phyloP scores from a whole-genome alignment of 805 yeast species.

The Metschnikowia baotianmanensis region DNA sequence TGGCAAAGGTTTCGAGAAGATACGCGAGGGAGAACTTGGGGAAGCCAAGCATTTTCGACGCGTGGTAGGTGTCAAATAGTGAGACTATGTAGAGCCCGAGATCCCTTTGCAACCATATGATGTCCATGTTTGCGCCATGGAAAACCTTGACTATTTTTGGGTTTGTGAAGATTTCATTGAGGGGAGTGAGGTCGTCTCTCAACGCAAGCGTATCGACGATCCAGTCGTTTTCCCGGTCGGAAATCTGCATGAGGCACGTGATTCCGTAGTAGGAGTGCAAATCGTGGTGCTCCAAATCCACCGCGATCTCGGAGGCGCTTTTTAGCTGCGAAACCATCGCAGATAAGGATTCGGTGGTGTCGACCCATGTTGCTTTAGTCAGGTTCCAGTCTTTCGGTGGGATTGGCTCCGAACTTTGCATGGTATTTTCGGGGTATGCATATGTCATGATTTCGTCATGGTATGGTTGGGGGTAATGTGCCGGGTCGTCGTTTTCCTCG shows the following conservation, averaged over 20 bases:
- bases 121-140: slow-evolving; percentile 97
- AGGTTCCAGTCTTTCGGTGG: slow-evolving; percentile 63
- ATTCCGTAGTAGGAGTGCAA: slow-evolving; percentile 86
- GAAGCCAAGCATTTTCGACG: slow-evolving; percentile 74
- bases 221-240: slow-evolving; percentile 79
- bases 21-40: slow-evolving; percentile 84
- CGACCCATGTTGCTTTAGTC: slow-evolving; percentile 71
- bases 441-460: slow-evolving; percentile 65
- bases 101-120: slow-evolving; percentile 95
- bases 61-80: slow-evolving; percentile 90
- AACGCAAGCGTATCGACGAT: slow-evolving; percentile 80
- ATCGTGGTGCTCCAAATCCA: slow-evolving; percentile 96
- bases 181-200: slow-evolving; percentile 61
- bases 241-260: slow-evolving; percentile 90
- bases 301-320: slow-evolving; percentile 65
- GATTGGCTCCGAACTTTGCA: slow-evolving; percentile 40
- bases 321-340: slow-evolving; percentile 55
- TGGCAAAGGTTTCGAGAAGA: slow-evolving; percentile 73
- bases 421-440: slow-evolving; percentile 62
- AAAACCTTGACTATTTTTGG: slow-evolving; percentile 82
- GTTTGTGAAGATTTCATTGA: slow-evolving; percentile 77
- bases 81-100: slow-evolving; percentile 88
- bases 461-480: slow-evolving; percentile 71
- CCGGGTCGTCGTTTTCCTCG: slow-evolving; percentile 5
- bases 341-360: slow-evolving; percentile 48